Conservation (phyloP, 75 land plant genomes). For the Cryptomeria japonica region DNA sequence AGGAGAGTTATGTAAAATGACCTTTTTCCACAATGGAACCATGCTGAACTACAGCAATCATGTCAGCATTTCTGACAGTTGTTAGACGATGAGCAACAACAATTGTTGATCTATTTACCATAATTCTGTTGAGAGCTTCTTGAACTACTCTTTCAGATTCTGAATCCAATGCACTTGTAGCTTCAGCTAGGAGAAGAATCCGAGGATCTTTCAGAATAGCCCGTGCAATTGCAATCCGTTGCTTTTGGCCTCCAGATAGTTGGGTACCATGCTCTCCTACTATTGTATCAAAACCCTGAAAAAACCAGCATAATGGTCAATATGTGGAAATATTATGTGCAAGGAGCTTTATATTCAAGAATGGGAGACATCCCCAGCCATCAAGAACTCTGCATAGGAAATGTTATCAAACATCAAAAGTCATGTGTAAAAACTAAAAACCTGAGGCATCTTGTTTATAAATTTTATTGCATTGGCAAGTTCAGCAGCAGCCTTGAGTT, state of each 20-base stretch:
- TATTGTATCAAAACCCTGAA: slow-evolving; percentile 80
- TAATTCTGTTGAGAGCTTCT: slow-evolving; percentile 63
- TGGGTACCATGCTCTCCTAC: slow-evolving; percentile 83
- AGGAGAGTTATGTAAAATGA: background rate
- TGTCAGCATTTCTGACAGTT: slow-evolving; percentile 68
- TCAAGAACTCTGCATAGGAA: background rate
- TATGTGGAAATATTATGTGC: background rate
- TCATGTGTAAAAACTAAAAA: slow-evolving; percentile 32
- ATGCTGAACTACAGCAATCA: slow-evolving; percentile 62
- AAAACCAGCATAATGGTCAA: background rate
- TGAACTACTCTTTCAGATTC: slow-evolving; percentile 79
- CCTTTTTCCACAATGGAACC: slow-evolving; percentile 68
- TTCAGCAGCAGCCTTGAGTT: slow-evolving; percentile 73
- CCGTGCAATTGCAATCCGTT: slow-evolving; percentile 81
- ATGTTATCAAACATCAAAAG: background rate
- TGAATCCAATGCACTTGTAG: slow-evolving; percentile 82
- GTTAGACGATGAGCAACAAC: slow-evolving; percentile 82
- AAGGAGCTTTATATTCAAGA: background rate
- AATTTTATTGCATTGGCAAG: slow-evolving; percentile 94
- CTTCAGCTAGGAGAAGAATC: slow-evolving; percentile 82
- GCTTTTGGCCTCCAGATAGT: slow-evolving; percentile 85
- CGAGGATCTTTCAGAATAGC: slow-evolving; percentile 75
- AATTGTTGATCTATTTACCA: slow-evolving; percentile 71
- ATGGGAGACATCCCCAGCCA: background rate
- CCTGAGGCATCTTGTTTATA: slow-evolving; percentile 89